These are phyloP conservation scores for Dothideomycetidae sp. DNA, from an alignment of 2,329 filamentous ascomycete species.

Conservation along the genomic window DNA sequence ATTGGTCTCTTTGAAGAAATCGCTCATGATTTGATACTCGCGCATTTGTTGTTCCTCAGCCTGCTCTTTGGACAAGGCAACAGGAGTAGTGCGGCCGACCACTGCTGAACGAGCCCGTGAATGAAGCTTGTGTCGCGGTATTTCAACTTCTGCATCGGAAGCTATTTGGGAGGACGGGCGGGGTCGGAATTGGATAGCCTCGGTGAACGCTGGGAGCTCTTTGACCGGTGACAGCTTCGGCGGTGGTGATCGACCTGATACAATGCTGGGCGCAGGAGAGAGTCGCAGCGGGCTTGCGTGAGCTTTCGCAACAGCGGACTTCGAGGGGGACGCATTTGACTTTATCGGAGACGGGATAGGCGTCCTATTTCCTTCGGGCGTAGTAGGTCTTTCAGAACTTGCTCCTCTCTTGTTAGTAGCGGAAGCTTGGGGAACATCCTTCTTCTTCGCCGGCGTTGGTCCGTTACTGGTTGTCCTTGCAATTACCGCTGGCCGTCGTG, in stretches of 20 bases:
- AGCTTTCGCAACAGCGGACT: neutral
- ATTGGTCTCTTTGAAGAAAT: constrained; percentile 12
- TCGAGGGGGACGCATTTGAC: neutral
- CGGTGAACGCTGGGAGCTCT: constrained; percentile 1
- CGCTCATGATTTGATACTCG: constrained; percentile 13
- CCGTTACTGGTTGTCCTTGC: neutral
- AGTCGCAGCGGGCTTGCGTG: neutral
- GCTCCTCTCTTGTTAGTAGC: constrained; percentile 4
- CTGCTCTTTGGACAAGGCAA: constrained; percentile 8
- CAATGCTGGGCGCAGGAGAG: neutral
- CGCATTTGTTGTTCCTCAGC: constrained; percentile 11
- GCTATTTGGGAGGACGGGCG: constrained; percentile 4
- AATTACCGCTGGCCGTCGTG: constrained; percentile 2
- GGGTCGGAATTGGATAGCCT: neutral
- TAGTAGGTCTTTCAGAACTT: neutral
- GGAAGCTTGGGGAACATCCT: neutral
- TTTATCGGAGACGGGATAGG: constrained; percentile 4
- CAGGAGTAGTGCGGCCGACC: constrained; percentile 6
- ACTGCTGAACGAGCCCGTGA: constrained; percentile 10
- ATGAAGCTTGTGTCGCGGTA: constrained; percentile 10
- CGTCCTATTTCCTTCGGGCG: neutral
- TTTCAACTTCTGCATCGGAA: constrained; percentile 11
- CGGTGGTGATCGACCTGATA: constrained; percentile 2
- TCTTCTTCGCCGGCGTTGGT: neutral
- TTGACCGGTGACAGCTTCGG: constrained; percentile 3